Conservation (phyloP, 1,139 yeast genomes). For the Protomyces pachydermus region DNA sequence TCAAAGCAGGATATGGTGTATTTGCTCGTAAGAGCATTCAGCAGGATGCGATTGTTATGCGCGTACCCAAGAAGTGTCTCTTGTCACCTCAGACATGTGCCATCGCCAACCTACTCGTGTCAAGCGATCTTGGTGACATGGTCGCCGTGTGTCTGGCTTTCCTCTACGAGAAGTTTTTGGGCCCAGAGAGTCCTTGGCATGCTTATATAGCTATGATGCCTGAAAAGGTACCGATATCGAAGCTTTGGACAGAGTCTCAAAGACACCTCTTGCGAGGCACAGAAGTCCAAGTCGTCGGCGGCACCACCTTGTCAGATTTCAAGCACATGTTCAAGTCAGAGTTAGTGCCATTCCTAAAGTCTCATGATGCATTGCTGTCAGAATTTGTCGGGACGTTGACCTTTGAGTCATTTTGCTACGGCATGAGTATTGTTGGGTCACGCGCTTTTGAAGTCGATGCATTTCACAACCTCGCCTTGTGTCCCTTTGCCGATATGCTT, state of each 20-base stretch:
- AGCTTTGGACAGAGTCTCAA: constrained; percentile 58
- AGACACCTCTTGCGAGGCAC: constrained; percentile 55
- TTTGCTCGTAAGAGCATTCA: background rate
- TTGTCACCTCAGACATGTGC: constrained; percentile 43
- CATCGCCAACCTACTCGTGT: constrained; percentile 60
- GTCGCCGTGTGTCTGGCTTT: constrained; percentile 62
- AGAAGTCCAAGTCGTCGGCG: constrained; percentile 60
- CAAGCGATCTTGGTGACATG: constrained; percentile 52
- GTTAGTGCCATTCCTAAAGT: constrained; percentile 37
- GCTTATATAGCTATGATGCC: constrained; percentile 57
- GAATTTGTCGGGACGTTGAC: constrained; percentile 29
- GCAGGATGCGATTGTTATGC: constrained; percentile 13
- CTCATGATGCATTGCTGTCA: constrained; percentile 33
- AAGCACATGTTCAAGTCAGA: constrained; percentile 50
- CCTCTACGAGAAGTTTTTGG: constrained; percentile 59
- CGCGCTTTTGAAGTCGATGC: constrained; percentile 77
- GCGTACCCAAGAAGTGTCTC: constrained; percentile 32
- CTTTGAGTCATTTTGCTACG: constrained; percentile 37
- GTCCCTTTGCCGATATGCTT: constrained; percentile 88
- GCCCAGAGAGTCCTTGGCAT: constrained; percentile 68
- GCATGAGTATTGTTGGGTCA: constrained; percentile 51
- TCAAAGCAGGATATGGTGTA: constrained; percentile 15
- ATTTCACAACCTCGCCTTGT: constrained; percentile 67
- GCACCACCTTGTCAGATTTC: constrained; percentile 49
- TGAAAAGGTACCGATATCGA: constrained; percentile 47